These are phyloP conservation scores for Trichophyton rubrum DNA, from an alignment of 2,329 filamentous ascomycete genomes.

Conservation along the genomic window DNA sequence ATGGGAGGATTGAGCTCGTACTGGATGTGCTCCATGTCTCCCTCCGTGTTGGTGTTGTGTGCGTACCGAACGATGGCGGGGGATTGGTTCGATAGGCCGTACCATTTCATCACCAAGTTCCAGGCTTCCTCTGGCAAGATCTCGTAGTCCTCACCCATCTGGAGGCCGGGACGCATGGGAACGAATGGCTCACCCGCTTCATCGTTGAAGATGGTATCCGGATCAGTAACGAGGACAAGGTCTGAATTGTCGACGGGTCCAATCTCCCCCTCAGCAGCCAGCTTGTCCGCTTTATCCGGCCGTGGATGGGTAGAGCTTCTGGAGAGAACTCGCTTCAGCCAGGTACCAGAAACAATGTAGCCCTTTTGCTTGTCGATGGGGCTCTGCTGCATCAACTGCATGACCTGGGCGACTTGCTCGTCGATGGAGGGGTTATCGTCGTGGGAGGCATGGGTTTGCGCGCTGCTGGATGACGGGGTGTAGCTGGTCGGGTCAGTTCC, in stretches of 20 bases:
- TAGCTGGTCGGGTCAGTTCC: slow-evolving; percentile 26
- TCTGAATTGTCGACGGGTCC: slow-evolving; percentile 81
- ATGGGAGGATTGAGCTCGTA: slow-evolving; percentile 78
- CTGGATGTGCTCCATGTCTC: slow-evolving; percentile 53
- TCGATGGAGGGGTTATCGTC: slow-evolving; percentile 40
- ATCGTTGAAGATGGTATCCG: slow-evolving; percentile 31
- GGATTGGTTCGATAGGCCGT: slow-evolving; percentile 59
- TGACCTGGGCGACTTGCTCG: slow-evolving; percentile 63
- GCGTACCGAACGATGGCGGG: slow-evolving; percentile 62
- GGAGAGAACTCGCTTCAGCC: slow-evolving; percentile 62
- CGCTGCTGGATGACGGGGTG: slow-evolving; percentile 21
- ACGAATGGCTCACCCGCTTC: slow-evolving; percentile 48
- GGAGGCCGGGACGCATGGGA: slow-evolving; percentile 55
- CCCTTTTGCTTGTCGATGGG: slow-evolving; percentile 60
- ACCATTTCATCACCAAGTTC: slow-evolving; percentile 70
- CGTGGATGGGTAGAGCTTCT: slow-evolving; percentile 48
- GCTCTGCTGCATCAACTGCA: slow-evolving; percentile 42
- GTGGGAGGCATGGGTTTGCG: slow-evolving; percentile 12
- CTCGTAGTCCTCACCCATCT: slow-evolving; percentile 57
- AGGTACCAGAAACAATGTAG: slow-evolving; percentile 65
- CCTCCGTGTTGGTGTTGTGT: slow-evolving; percentile 56
- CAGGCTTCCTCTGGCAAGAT: slow-evolving; percentile 69
- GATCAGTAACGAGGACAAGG: slow-evolving; percentile 51
- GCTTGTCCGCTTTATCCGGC: slow-evolving; percentile 45
- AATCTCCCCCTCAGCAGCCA: slow-evolving; percentile 50